These are phyloP conservation scores for Xylaria arbuscula DNA, from an alignment of 2,329 filamentous ascomycete species.

Conservation along the genomic window DNA sequence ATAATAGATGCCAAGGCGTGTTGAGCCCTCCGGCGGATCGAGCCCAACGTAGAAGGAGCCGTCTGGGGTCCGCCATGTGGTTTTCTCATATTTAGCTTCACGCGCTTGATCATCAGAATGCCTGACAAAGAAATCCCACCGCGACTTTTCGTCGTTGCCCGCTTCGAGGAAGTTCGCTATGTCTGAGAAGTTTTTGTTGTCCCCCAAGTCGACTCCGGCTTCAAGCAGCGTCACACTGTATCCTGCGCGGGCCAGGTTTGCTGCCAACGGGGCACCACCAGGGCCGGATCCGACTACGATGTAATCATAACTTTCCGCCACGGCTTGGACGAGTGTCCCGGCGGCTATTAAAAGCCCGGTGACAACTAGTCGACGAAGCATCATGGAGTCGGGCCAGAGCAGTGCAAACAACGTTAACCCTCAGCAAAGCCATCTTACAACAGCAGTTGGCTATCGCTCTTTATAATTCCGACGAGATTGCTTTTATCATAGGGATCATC, in stretches of 20 bases:
- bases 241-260: constrained; percentile 64
- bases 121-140: constrained; percentile 68
- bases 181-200: constrained; percentile 48
- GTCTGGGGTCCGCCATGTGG: constrained; percentile 47
- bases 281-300: constrained; percentile 68
- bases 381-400: constrained; percentile 23
- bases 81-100: constrained; percentile 54
- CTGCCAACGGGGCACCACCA: constrained; percentile 64
- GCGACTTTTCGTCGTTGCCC: constrained; percentile 54
- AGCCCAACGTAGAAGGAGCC: constrained; percentile 50
- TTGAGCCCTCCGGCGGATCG: constrained; percentile 49
- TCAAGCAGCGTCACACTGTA: constrained; percentile 66
- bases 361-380: constrained; percentile 38
- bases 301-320: constrained; percentile 45
- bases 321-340: constrained; percentile 33
- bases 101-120: constrained; percentile 66
- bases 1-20: constrained; percentile 50
- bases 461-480: constrained; percentile 31
- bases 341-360: constrained; percentile 38
- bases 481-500: not conserved
- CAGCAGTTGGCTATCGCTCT: constrained; percentile 1
- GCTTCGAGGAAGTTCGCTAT: constrained; percentile 54
- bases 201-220: constrained; percentile 62
- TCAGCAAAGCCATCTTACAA: not conserved
- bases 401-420: constrained; percentile 4